Percentiles rank a stretch among this genome's conserved stretches.
Conservation (phyloP, 2,329 filamentous ascomycete genomes). For the Albifimbria verrucaria region DNA sequence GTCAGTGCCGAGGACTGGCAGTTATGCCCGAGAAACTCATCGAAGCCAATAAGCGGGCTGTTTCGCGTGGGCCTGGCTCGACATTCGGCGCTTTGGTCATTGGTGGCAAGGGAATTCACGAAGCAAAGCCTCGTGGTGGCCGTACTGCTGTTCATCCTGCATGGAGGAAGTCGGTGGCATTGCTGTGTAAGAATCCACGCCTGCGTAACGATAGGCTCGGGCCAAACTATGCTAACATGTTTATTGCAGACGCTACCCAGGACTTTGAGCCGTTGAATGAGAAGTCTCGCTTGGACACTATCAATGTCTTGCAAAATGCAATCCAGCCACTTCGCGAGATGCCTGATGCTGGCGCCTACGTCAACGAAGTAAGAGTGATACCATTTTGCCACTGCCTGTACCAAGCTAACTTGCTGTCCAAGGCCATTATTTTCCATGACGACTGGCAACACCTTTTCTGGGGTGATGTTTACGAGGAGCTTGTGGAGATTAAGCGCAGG, state of each 20-base stretch:
- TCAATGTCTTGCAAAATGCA: not conserved
- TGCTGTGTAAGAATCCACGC: not conserved
- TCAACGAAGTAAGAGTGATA: not conserved
- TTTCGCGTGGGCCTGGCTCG: not conserved
- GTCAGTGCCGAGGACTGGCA: not conserved
- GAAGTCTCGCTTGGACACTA: not conserved
- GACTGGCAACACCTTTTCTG: slow-evolving; percentile 1
- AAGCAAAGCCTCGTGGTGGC: not conserved
- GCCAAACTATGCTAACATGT: not conserved
- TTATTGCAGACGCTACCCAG: not conserved
- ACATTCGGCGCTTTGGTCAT: not conserved
- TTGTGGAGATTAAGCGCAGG: not conserved
- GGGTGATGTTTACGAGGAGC: not conserved
- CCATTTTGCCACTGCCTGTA: not conserved
- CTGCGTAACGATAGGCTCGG: not conserved
- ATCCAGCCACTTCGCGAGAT: not conserved
- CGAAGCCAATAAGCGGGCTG: not conserved
- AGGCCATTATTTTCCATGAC: not conserved
- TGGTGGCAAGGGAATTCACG: not conserved
- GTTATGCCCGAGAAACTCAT: not conserved
- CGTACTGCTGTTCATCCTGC: not conserved
- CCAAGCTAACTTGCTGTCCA: not conserved
- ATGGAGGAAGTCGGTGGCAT: not conserved
- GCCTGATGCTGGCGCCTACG: not conserved
- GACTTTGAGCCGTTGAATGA: not conserved